Conservation (phyloP, 441 rosid genomes). For the Populus trichocarpa region DNA sequence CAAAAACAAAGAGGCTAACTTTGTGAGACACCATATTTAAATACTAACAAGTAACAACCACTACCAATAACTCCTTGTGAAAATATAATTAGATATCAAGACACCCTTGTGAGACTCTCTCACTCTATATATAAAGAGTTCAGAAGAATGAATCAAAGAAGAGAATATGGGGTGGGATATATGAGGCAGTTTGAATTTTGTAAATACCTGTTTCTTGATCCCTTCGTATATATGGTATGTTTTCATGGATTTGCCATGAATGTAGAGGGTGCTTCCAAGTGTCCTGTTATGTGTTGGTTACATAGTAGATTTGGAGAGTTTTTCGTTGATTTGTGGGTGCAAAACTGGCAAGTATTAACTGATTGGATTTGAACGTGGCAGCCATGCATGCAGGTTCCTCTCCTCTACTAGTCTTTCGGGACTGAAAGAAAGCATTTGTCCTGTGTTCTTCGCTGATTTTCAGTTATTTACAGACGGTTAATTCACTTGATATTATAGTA, state of each 20-base stretch:
- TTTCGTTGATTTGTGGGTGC: background rate
- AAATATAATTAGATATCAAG: background rate
- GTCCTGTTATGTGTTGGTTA: conserved; percentile 14
- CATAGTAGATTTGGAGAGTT: background rate
- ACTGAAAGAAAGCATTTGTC: background rate
- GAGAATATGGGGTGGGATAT: background rate
- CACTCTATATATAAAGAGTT: background rate
- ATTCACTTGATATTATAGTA: background rate
- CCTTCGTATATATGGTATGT: background rate
- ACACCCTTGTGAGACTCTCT: background rate
- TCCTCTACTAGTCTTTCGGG: background rate
- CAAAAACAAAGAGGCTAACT: background rate
- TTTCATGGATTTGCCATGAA: background rate
- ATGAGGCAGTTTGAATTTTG: background rate
- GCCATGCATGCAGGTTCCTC: conserved; percentile 17
- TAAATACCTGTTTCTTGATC: background rate
- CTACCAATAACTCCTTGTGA: background rate
- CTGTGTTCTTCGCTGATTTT: background rate
- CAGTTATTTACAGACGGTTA: background rate
- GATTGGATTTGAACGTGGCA: conserved; percentile 19
- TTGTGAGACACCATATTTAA: conserved; percentile 29
- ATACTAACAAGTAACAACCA: background rate
- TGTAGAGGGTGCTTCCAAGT: conserved; percentile 13
- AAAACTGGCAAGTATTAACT: conserved; percentile 12
- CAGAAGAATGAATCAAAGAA: background rate